These are phyloP conservation scores for Macadamia tetraphylla DNA, from an alignment of 164 flowering plant species.

Conservation along the genomic window DNA sequence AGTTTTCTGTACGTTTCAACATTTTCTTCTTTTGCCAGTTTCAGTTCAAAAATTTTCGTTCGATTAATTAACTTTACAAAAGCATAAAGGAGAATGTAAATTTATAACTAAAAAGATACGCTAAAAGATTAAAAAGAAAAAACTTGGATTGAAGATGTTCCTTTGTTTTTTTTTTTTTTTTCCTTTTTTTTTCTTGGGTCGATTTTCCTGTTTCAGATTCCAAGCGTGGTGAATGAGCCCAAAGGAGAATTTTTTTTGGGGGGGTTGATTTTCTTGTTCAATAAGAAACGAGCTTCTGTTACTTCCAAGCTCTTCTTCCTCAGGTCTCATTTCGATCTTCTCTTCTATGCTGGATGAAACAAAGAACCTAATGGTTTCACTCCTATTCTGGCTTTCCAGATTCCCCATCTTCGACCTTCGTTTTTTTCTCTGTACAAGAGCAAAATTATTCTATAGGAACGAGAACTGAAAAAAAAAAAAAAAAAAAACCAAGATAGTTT, in stretches of 20 bases:
- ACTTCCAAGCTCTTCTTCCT: neutral
- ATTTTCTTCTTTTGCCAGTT: no score
- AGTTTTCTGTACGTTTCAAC: no score
- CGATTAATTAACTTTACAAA: no score
- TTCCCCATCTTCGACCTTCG: slow-evolving; percentile 2
- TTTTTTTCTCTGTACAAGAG: slow-evolving; percentile 27
- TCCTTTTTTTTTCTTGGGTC: neutral
- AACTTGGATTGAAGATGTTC: neutral
- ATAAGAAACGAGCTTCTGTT: neutral
- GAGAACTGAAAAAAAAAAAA: neutral
- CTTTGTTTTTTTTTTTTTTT: neutral
- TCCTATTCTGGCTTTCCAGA: neutral
- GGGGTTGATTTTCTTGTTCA: neutral
- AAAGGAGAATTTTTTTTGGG: neutral
- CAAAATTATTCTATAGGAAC: slow-evolving; percentile 16
- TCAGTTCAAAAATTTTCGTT: no score
- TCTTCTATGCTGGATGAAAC: neutral
- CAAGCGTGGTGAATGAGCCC: neutral
- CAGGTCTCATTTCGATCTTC: neutral
- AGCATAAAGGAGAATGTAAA: no score
- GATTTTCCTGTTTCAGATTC: neutral
- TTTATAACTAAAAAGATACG: no score
- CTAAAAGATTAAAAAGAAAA: no score
- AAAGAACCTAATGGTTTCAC: neutral
- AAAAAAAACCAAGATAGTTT: neutral